A percentile compares a stretch with the other conserved stretches of the same genome.
Evolutionary conservation across 225 moss, liverwort and hornwort species (phyloP).

Genomic region (Physcomitrellopsis africana): DNA sequence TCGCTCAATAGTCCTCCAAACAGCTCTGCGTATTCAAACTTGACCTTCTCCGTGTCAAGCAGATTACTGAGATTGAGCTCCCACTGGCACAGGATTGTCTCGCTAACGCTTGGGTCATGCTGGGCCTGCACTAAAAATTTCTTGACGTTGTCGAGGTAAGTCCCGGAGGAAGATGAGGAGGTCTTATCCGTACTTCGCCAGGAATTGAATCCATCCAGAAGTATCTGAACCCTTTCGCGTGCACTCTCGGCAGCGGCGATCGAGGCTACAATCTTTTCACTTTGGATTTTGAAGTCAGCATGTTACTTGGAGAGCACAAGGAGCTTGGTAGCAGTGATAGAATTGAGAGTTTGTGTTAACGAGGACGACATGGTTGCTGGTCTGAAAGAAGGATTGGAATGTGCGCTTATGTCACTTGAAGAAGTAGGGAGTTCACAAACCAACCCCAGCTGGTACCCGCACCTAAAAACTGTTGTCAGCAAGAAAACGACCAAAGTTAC

Average conservation of each 20-base stretch:
- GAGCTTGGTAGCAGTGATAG: slow-evolving; percentile 36
- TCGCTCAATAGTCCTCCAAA: slow-evolving; percentile 32
- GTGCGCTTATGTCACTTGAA: too few relatives aligned
- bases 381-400: not conserved
- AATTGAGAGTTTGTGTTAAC: slow-evolving; percentile 30
- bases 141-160: slow-evolving; percentile 21
- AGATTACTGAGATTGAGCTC: slow-evolving; percentile 12
- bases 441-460: not conserved
- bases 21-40: slow-evolving; percentile 37
- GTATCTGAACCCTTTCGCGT: slow-evolving; percentile 20
- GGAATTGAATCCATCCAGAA: slow-evolving; percentile 31
- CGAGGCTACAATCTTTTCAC: slow-evolving; percentile 7
- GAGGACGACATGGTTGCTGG: slow-evolving; percentile 16
- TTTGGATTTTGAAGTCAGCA: slow-evolving; percentile 15
- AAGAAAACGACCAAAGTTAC: not conserved
- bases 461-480: not conserved
- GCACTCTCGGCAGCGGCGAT: not conserved
- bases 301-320: slow-evolving; percentile 32
- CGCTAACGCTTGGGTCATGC: slow-evolving; percentile 27
- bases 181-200: slow-evolving; percentile 9
- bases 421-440: not conserved
- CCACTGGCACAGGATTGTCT: slow-evolving; percentile 22
- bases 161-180: not conserved
- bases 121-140: slow-evolving; percentile 28
- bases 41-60: slow-evolving; percentile 28